phyloP scores from a whole-genome alignment of 106 monocot genomes.

The Dactylorhiza incarnata region DNA sequence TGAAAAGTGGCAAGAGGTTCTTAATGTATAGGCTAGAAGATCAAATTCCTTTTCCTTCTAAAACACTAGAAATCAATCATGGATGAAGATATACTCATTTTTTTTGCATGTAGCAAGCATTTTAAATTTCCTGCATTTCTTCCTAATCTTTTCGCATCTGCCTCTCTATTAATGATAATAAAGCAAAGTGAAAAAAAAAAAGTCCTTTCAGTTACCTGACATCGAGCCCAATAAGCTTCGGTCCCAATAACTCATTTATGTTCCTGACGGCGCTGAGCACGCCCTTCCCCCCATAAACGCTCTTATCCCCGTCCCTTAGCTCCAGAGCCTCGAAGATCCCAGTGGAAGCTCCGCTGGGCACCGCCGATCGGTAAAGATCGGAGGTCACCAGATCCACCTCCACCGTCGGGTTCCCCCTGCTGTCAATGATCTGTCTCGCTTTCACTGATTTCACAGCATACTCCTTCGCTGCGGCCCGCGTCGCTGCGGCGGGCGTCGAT shows the following conservation, averaged over 20 bases:
- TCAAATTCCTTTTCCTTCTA: too few relatives aligned
- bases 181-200: too few relatives aligned
- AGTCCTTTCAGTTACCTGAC: slow-evolving; percentile 38
- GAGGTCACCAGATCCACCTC: slow-evolving; percentile 83
- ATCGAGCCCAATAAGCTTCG: slow-evolving; percentile 75
- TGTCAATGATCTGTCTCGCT: slow-evolving; percentile 90
- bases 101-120: too few relatives aligned
- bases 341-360: slow-evolving; percentile 92
- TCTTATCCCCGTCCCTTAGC: slow-evolving; percentile 83
- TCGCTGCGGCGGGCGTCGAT: neutral
- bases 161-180: too few relatives aligned
- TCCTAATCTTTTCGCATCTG: too few relatives aligned
- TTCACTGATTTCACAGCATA: slow-evolving; percentile 44
- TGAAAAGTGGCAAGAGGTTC: too few relatives aligned
- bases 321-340: slow-evolving; percentile 96
- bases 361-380: slow-evolving; percentile 66
- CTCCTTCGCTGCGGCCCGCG: slow-evolving; percentile 6
- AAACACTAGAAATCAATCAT: too few relatives aligned
- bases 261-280: slow-evolving; percentile 75
- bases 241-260: slow-evolving; percentile 67
- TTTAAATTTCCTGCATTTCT: too few relatives aligned
- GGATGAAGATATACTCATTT: too few relatives aligned
- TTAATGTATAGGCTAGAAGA: too few relatives aligned
- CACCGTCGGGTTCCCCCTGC: slow-evolving; percentile 90
- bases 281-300: slow-evolving; percentile 79